Evolutionary conservation across 1,284 basidiomycete species (phyloP).

Genomic region (Neonothopanus nambi): DNA sequence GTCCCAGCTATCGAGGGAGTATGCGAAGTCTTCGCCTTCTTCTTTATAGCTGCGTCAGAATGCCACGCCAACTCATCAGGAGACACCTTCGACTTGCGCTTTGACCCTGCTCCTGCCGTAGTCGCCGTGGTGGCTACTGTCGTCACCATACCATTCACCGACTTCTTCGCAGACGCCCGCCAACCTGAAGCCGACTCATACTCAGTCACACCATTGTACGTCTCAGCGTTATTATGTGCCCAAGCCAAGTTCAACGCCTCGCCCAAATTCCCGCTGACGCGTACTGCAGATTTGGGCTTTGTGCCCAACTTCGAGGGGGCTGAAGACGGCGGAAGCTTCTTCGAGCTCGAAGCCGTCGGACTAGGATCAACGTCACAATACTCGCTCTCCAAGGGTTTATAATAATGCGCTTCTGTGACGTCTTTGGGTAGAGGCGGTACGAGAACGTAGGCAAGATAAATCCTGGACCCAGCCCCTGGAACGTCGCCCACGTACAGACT

Average conservation of each 20-base stretch:
- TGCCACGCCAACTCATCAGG: no score
- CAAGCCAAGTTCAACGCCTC: neutral
- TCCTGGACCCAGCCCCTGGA: neutral
- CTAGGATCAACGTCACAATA: neutral
- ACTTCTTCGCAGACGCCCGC: no score
- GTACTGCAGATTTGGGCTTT: neutral
- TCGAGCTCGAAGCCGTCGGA: neutral
- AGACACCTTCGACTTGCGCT: no score
- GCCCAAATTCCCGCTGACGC: neutral
- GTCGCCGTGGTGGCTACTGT: no score
- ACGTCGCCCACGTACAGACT: no score
- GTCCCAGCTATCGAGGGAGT: no score
- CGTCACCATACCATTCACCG: no score
- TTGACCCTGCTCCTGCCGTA: no score
- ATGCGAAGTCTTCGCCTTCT: no score
- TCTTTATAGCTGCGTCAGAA: no score
- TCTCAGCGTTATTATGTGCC: neutral
- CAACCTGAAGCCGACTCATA: neutral
- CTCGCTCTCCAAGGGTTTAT: neutral
- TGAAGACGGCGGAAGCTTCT: neutral
- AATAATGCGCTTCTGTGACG: neutral
- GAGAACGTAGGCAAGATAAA: neutral
- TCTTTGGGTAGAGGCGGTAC: slow-evolving; percentile 4
- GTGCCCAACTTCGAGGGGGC: no score
- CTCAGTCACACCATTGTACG: neutral